Conservation (phyloP, 306 rosid species). For the Hippophae gyantsensis region DNA sequence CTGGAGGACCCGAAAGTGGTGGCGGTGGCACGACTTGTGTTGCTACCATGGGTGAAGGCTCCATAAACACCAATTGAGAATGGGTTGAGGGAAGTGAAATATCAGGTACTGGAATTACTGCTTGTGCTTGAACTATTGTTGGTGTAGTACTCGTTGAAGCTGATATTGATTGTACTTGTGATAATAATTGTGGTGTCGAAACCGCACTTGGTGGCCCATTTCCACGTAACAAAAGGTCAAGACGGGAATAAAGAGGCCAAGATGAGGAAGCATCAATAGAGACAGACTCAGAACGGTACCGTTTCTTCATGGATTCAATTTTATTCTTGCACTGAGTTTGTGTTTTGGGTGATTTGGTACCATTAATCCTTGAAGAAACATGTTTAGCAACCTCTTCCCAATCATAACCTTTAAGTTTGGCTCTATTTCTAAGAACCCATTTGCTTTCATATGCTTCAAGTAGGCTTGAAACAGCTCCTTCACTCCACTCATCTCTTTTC, state of each 20-base stretch:
- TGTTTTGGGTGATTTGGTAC: constrained; percentile 59
- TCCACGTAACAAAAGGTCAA: constrained; percentile 69
- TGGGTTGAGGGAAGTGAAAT: constrained; percentile 3
- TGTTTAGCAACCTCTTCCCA: constrained; percentile 83
- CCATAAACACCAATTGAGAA: constrained; percentile 41
- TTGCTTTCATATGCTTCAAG: constrained; percentile 76
- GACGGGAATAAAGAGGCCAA: constrained; percentile 81
- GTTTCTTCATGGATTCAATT: constrained; percentile 96
- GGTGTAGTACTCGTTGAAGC: no score
- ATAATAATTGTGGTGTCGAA: neutral
- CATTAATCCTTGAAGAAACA: constrained; percentile 59
- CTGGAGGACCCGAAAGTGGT: no score
- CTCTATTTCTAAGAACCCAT: constrained; percentile 86
- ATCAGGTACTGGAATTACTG: neutral
- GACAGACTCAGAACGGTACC: constrained; percentile 73
- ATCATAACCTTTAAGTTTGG: constrained; percentile 87
- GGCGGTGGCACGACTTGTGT: constrained; percentile 19
- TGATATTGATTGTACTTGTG: neutral
- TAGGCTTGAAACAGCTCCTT: constrained; percentile 84
- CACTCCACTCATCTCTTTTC: constrained; percentile 98
- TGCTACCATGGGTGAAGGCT: constrained; percentile 25
- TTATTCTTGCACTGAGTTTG: constrained; percentile 98
- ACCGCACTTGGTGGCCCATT: constrained; percentile 26
- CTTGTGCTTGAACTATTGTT: no score
- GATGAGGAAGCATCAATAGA: constrained; percentile 45